Evolutionary conservation across 2,329 filamentous ascomycete genomes (phyloP).

Genomic region (Talaromyces sp.): DNA sequence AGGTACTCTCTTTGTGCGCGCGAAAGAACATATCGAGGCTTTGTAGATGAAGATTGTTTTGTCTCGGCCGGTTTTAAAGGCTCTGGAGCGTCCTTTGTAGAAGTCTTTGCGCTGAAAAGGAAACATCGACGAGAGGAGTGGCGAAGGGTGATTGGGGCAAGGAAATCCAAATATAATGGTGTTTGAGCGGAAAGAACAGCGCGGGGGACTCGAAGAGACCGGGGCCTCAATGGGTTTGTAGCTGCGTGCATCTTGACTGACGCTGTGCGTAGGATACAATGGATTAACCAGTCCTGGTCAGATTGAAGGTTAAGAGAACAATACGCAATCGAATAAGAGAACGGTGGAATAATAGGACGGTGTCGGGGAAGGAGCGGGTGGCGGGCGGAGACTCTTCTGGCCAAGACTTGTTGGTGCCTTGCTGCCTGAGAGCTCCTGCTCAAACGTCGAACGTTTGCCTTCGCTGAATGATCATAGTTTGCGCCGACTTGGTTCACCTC

Average conservation of each 20-base stretch:
- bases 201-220: background rate
- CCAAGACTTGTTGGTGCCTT: slow-evolving; percentile 8
- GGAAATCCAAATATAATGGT: slow-evolving; percentile 37
- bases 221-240: background rate
- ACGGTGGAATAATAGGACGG: background rate
- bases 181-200: slow-evolving; percentile 16
- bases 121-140: slow-evolving; percentile 23
- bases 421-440: background rate
- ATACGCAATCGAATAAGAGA: background rate
- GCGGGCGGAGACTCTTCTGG: background rate
- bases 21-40: slow-evolving; percentile 58
- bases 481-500: slow-evolving; percentile 8
- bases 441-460: slow-evolving; percentile 4
- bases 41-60: slow-evolving; percentile 18
- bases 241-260: background rate
- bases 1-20: slow-evolving; percentile 70
- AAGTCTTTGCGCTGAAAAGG: slow-evolving; percentile 25
- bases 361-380: background rate
- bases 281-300: too few species aligned
- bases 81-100: slow-evolving; percentile 24
- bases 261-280: background rate
- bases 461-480: background rate
- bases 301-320: background rate
- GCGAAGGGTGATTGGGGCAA: slow-evolving; percentile 31
- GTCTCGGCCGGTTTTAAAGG: slow-evolving; percentile 13